Percentiles rank a stretch among this genome's conserved stretches.
These are phyloP conservation scores for Corchorus olitorius DNA, from an alignment of 345 rosid species.

Conservation along the genomic window DNA sequence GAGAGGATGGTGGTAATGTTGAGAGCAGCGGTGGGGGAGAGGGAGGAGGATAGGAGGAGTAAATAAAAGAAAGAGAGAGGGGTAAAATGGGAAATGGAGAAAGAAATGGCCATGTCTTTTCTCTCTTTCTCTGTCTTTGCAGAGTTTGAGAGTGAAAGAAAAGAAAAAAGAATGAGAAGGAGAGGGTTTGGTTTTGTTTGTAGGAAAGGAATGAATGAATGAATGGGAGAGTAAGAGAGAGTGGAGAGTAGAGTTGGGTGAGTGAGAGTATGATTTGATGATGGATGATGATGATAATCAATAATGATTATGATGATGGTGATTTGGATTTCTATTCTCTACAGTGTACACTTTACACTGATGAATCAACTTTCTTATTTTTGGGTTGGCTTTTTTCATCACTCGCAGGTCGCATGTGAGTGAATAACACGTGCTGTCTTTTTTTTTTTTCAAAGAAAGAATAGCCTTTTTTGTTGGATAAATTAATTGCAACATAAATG, in stretches of 20 bases:
- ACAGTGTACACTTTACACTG: no score
- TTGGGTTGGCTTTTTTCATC: neutral
- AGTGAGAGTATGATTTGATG: neutral
- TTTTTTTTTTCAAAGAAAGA: neutral
- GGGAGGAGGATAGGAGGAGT: conserved; percentile 40
- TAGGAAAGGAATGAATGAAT: neutral
- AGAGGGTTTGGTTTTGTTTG: neutral
- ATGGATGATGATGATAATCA: conserved; percentile 1
- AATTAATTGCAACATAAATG: neutral
- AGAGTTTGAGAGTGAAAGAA: conserved; percentile 22
- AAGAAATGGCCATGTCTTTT: conserved; percentile 32
- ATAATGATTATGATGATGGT: conserved; percentile 19
- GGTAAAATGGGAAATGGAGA: conserved; percentile 50
- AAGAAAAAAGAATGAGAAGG: neutral
- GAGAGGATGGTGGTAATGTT: conserved; percentile 74
- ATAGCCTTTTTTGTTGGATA: neutral
- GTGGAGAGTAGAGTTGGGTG: neutral
- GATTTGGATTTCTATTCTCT: neutral
- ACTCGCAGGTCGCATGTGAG: conserved; percentile 5
- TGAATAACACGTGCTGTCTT: neutral
- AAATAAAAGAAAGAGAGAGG: conserved; percentile 39
- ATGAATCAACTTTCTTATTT: neutral
- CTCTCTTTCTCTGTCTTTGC: conserved; percentile 10
- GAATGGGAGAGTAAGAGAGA: neutral
- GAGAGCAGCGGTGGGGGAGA: conserved; percentile 42